phyloP scores from a whole-genome alignment of 345 rosid genomes.

The Gossypium herbaceum region DNA sequence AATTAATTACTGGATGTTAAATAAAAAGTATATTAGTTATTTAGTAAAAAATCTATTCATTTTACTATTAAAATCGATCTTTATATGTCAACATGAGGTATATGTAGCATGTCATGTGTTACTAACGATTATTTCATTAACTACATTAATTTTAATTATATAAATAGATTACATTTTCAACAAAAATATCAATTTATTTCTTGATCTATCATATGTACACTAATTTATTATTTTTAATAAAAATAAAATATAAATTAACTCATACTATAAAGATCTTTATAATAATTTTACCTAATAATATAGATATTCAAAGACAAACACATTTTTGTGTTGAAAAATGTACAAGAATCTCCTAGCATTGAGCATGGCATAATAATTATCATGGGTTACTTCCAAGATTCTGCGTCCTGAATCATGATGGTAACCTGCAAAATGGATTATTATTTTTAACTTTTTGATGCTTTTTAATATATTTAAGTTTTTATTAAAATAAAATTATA shows the following conservation, averaged over 20 bases:
- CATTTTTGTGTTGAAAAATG: not conserved
- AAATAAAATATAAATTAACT: not conserved
- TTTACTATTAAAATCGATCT: rapidly evolving
- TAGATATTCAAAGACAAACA: not conserved
- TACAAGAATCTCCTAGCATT: not conserved
- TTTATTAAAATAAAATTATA: too few species aligned
- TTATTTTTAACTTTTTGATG: too few species aligned
- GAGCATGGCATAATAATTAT: not conserved
- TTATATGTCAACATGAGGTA: too few species aligned
- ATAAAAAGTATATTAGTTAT: too few species aligned
- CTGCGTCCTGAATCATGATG: constrained; percentile 20
- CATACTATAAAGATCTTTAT: not conserved
- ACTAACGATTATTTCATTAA: rapidly evolving
- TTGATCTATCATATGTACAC: rapidly evolving
- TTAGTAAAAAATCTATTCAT: rapidly evolving
- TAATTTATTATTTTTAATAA: too few species aligned
- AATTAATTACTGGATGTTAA: too few species aligned
- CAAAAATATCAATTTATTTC: too few species aligned
- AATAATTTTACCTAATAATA: not conserved
- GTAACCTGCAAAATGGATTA: not conserved
- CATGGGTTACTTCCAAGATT: constrained; percentile 14
- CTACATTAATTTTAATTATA: too few species aligned
- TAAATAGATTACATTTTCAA: too few species aligned
- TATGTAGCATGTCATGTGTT: rapidly evolving
- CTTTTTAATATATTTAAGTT: too few species aligned